phyloP scores from a whole-genome alignment of 2,329 filamentous ascomycete genomes.

The Pseudocercospora crystallina region DNA sequence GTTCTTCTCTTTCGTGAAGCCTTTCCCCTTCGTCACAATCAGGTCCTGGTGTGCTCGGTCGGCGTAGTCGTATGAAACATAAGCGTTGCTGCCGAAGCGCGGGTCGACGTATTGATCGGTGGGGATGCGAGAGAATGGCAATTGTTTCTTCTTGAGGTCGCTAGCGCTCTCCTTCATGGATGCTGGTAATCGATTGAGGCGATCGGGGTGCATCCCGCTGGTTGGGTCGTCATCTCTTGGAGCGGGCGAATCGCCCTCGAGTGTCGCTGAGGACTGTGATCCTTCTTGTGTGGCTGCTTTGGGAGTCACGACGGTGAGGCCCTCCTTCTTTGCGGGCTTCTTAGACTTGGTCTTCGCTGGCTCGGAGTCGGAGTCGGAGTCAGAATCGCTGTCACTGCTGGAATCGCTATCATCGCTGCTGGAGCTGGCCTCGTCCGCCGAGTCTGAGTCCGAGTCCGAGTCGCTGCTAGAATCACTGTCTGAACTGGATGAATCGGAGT shows the following conservation, averaged over 20 bases:
- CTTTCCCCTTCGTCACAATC: slow-evolving; percentile 88
- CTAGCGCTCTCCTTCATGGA: slow-evolving; percentile 29
- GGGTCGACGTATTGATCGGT: slow-evolving; percentile 67
- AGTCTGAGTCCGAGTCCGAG: slow-evolving; percentile 32
- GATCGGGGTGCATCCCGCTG: slow-evolving; percentile 42
- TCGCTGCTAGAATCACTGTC: slow-evolving; percentile 20
- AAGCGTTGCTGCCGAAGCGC: slow-evolving; percentile 74
- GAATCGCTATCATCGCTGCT: slow-evolving; percentile 18
- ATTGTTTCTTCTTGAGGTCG: slow-evolving; percentile 55
- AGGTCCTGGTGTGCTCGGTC: slow-evolving; percentile 84
- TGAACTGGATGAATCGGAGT: slow-evolving; percentile 22
- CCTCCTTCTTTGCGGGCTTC: slow-evolving; percentile 21
- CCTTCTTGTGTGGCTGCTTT: not conserved
- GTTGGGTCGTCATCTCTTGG: slow-evolving; percentile 35
- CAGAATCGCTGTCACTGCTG: slow-evolving; percentile 47
- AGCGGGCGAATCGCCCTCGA: slow-evolving; percentile 23
- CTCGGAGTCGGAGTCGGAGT: slow-evolving; percentile 40
- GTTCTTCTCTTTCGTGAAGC: slow-evolving; percentile 99
- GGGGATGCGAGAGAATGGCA: slow-evolving; percentile 76
- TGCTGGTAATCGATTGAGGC: slow-evolving; percentile 19
- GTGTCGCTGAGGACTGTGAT: slow-evolving; percentile 35
- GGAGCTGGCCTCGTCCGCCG: slow-evolving; percentile 17
- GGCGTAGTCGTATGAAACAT: slow-evolving; percentile 82
- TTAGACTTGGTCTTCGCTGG: slow-evolving; percentile 18
- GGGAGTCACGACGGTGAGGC: slow-evolving; percentile 16